Evolutionary conservation across 805 yeast genomes (phyloP), one percentile per base, ranked within the genome.

Genomic region (Debaryomyces prosopidis): DNA sequence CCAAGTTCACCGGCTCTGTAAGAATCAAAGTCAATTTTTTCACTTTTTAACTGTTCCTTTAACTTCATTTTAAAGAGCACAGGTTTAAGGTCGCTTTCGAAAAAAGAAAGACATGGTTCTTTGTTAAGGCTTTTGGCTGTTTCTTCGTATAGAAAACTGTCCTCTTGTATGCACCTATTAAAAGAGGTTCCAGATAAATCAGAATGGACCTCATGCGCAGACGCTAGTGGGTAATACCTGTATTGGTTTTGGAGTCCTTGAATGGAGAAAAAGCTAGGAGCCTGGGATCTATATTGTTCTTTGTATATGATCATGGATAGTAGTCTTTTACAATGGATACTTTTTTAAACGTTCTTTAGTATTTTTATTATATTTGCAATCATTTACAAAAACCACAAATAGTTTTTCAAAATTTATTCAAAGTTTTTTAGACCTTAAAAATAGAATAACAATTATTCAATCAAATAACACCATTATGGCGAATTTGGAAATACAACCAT

Each of bases 161-260:
- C 15, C n/a, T 17, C 14, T 6, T 16, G 20, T 3, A 18, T 11
- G 34, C 31, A 18, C 18, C 51, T 37, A 10, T 36, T 19, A 27
- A 49, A 47, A 4, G 44, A 19, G 12, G 2, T 20, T 3, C n/a
- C 9, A 12, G 40, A 16, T 17, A 49, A 12, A 35, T 34, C 17
- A 19, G 42, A 40, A 3, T 12, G n/a, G 14, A 26, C 15, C 38
- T 53, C 50, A 1, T 46, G 42, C 4, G n/a, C 15, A 15, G 48
- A 33, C 11, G 55, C 52, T 20, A 48, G 43, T n/a, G 39, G 45
- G 23, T 41, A 49, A 33, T 47, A 20, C 31, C 19, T 26, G 16
- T 27, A 38, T 4, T 38, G 18, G n/a, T 20, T 38, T 28, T 27
- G 41, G 7, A 38, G 15, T 12, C 14, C 19, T 18, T 34, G 19